Base-by-base conservation (phyloP, 345 rosid species). In the Populus ilicifolia region DNA sequence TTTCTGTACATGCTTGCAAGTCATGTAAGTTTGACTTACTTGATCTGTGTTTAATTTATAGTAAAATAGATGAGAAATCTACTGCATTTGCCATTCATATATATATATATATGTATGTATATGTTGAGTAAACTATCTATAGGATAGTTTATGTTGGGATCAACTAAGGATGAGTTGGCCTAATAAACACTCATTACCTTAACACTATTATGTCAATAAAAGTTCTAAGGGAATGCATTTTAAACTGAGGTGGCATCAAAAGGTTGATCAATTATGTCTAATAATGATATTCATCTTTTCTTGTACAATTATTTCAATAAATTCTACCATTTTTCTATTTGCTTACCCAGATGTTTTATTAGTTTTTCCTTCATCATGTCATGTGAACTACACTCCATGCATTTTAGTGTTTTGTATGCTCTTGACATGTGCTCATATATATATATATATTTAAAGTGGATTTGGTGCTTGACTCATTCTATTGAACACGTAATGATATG, bases 1-100 rank as follows among this genome's bases (percentile, higher is more conserved):
- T 50, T 82, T 25, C 77, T 83, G 59, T 85, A 82, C 77, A 72
- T 83, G 82, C 82, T 79, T 70, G 87, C 85, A 1, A 81, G 84
- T 79, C 86, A 85, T 78, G 88, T 80, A 79, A 83, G 88, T 75
- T 70, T 38, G 14, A 16, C 25, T 54, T 11, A 39, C 39, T 72
- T 7, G 0, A 46, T 35, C 4, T 44, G 16, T 33, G 2, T 10
- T 12, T 27, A 21, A 44, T 69, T 76, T 54, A 14, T 38, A 4
- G 27, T 52, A 36, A 56, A 29, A 77, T 77, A 20, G 46, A 36
- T 3, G 56, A 56, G n/a, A 59, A 59, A 59, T n/a, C 5, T 59
- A 59, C 30, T 65, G 41, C 38, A 38, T 41, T 12, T 41, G 44
- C 41, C 16, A 3, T 36, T 63, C 7, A 9, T 64, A 25, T 68